These are phyloP conservation scores for Globisporangium sylvaticum DNA, from an alignment of 352 stramenopile species.

Conservation along the genomic window DNA sequence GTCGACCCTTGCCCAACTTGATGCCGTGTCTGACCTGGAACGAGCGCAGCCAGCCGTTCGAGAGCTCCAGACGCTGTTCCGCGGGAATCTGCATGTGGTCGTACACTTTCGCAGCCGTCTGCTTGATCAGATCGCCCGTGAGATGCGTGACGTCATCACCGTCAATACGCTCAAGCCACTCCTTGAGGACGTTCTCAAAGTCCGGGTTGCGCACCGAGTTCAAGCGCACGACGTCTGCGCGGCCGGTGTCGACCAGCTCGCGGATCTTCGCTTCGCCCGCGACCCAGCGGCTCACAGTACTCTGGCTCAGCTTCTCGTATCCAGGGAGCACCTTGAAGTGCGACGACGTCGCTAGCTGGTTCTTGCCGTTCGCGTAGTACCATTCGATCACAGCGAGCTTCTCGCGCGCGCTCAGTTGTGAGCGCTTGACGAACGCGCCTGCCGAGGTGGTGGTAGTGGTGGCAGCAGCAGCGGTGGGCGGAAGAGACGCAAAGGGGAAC, in stretches of 20 bases:
- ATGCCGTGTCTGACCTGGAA: slow-evolving; percentile 14
- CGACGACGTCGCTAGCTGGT: slow-evolving; percentile 15
- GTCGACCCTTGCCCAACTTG: not conserved
- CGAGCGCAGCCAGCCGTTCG: slow-evolving; percentile 22
- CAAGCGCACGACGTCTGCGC: slow-evolving; percentile 10
- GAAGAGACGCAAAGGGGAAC: not conserved
- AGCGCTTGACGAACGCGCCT: slow-evolving; percentile 10
- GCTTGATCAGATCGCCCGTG: slow-evolving; percentile 20
- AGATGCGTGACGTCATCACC: slow-evolving; percentile 7
- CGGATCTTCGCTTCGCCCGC: slow-evolving; percentile 18
- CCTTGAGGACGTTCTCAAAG: slow-evolving; percentile 20
- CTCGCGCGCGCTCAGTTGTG: slow-evolving; percentile 16
- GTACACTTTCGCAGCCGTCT: slow-evolving; percentile 20
- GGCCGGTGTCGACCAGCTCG: slow-evolving; percentile 6
- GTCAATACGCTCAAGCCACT: slow-evolving; percentile 18
- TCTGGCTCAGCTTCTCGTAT: slow-evolving; percentile 21
- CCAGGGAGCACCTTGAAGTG: slow-evolving; percentile 13
- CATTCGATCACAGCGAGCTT: slow-evolving; percentile 20
- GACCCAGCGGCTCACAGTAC: slow-evolving; percentile 23
- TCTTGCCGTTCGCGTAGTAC: slow-evolving; percentile 16
- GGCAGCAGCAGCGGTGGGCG: not conserved
- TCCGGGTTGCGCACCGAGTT: slow-evolving; percentile 18
- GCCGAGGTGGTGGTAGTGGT: not conserved
- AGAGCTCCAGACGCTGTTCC: slow-evolving; percentile 20
- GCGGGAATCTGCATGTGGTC: slow-evolving; percentile 14